Evolutionary conservation across 768 basidiomycete species (phyloP).

Genomic region (Agaricus blazei): DNA sequence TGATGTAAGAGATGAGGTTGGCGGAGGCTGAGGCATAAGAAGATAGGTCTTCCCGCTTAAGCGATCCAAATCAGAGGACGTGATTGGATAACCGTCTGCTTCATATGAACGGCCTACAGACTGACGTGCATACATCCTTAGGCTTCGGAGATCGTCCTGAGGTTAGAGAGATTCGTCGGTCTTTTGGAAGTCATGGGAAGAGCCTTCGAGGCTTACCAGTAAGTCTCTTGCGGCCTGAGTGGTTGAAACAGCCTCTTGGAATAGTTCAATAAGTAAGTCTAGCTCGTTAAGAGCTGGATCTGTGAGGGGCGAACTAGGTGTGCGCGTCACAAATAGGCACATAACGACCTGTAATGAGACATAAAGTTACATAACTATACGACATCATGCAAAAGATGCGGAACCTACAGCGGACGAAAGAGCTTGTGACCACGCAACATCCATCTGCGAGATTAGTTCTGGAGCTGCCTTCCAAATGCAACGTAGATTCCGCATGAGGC

Average conservation of each 20-base stretch:
- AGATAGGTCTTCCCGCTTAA: constrained; percentile 46
- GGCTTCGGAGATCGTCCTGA: constrained; percentile 36
- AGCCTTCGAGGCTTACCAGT: constrained; percentile 27
- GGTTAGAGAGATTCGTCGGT: constrained; percentile 19
- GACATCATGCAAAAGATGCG: background rate
- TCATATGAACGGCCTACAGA: constrained; percentile 13
- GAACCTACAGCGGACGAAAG: constrained; percentile 58
- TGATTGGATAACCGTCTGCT: constrained; percentile 21
- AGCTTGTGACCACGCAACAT: constrained; percentile 60
- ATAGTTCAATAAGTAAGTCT: constrained; percentile 36
- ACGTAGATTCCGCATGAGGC: constrained; percentile 47
- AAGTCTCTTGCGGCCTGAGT: constrained; percentile 42
- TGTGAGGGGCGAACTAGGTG: constrained; percentile 44
- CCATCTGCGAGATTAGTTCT: constrained; percentile 38
- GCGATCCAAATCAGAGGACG: constrained; percentile 46
- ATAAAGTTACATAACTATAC: background rate
- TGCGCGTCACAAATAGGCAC: constrained; percentile 48
- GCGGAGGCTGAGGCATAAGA: constrained; percentile 12
- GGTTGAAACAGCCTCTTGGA: constrained; percentile 39
- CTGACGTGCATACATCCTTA: constrained; percentile 32
- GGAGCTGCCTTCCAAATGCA: constrained; percentile 37
- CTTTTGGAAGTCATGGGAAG: background rate
- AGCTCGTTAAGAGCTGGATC: constrained; percentile 44
- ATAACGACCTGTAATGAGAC: constrained; percentile 43
- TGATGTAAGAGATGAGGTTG: background rate